A percentile compares a stretch with the other conserved stretches of the same genome.
These are phyloP conservation scores for Melampsora occidentalis DNA, from an alignment of 1,284 basidiomycete species.

Conservation along the genomic window DNA sequence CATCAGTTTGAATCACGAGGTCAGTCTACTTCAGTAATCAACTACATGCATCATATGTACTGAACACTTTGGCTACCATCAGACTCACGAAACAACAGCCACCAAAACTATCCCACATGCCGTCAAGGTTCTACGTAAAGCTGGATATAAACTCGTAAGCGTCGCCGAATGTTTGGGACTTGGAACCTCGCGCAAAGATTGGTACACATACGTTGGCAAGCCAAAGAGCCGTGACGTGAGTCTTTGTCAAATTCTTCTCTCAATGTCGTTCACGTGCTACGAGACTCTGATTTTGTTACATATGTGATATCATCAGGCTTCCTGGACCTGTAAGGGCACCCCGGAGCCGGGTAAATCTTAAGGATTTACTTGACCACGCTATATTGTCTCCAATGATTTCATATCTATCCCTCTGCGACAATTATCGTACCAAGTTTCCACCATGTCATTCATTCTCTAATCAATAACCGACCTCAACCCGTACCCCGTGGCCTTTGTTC, in stretches of 20 bases:
- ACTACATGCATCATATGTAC: background rate
- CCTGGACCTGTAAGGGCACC: slow-evolving; percentile 35
- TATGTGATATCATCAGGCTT: background rate
- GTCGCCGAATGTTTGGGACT: slow-evolving; percentile 36
- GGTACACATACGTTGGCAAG: slow-evolving; percentile 27
- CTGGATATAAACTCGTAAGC: slow-evolving; percentile 26
- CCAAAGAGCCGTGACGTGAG: slow-evolving; percentile 39
- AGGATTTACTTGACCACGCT: too few species aligned
- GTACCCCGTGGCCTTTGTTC: too few species aligned
- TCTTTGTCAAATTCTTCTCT: background rate
- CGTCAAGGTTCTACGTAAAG: background rate
- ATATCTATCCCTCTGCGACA: too few species aligned
- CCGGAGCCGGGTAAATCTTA: background rate
- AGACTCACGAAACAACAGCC: slow-evolving; percentile 17
- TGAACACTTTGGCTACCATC: background rate
- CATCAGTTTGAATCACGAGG: slow-evolving; percentile 35
- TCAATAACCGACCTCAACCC: too few species aligned
- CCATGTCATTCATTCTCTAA: too few species aligned
- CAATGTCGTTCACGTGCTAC: background rate
- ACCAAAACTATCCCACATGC: slow-evolving; percentile 22
- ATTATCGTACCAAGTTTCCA: too few species aligned
- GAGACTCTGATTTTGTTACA: background rate
- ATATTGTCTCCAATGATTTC: too few species aligned
- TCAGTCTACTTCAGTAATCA: too few species aligned
- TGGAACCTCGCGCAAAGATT: slow-evolving; percentile 9